These are phyloP conservation scores for Oenanthe sinensis DNA, from an alignment of 129 eudicot species.

Conservation along the genomic window DNA sequence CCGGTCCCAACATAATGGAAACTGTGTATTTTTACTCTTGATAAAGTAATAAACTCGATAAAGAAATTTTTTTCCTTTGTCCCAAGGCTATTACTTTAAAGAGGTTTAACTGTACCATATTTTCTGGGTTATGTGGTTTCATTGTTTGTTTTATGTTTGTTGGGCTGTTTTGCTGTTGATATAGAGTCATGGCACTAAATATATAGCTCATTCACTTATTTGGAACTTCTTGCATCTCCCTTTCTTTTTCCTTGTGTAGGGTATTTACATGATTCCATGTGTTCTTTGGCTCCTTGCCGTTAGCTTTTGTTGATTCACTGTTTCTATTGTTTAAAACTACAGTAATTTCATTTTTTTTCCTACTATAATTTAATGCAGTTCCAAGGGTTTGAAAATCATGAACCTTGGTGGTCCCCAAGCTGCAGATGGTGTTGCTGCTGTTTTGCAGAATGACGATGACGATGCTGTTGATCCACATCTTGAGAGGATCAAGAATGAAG, in stretches of 20 bases:
- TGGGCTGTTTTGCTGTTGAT: background rate
- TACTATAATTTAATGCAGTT: slow-evolving; percentile 32
- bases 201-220: background rate
- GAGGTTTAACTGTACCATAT: background rate
- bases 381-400: slow-evolving; percentile 80
- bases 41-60: no score
- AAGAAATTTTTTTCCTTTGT: no score
- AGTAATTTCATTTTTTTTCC: background rate
- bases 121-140: background rate
- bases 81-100: no score
- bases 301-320: background rate
- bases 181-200: background rate
- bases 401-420: slow-evolving; percentile 54
- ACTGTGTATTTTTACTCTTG: no score
- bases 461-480: slow-evolving; percentile 92
- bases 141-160: background rate
- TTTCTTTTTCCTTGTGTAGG: background rate
- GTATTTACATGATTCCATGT: background rate
- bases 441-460: slow-evolving; percentile 47
- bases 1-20: no score
- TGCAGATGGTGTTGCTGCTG: slow-evolving; percentile 75
- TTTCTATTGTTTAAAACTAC: background rate
- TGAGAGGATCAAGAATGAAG: slow-evolving; percentile 67
- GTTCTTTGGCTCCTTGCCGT: background rate
- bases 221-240: background rate